Base-by-base conservation (phyloP, 164 flowering plant species). In the Vitis rupestris region DNA sequence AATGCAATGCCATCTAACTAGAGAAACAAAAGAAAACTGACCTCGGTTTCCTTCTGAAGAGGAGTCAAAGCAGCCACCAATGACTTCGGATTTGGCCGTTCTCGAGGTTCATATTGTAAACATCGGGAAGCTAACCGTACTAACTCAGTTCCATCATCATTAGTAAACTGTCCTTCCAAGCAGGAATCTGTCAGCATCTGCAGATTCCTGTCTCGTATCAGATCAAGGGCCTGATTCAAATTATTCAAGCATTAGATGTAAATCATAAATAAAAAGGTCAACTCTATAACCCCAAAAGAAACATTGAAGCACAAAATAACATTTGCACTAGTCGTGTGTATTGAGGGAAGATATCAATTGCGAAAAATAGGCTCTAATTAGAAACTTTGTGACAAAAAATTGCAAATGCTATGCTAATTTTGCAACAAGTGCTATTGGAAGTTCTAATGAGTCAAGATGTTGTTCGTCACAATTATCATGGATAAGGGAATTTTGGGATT, bases 41-140 rank as follows among this genome's bases (percentile, higher is more conserved):
- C 91, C 75, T 85, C 89, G 54, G 81, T 74, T 72, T 86, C 87
- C 67, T 80, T 87, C 75, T 84, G 91, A 64, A 87, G 82, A 70
- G 87, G 83, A 54, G 76, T 74, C 79, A 87, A 80, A 50, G 89
- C 80, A 62, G 89, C 64, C 16, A 87, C 83, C 30, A 87, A 69
- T 10, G 83, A 80, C 74, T 83, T 84, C 52, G 83, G 59, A 62
- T 83, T 86, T 59, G 91, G 89, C 5, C 91, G 79, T 70, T 87
- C 89, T 72, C 84, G 81, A 16, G 87, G 87, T 70, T 86, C 89
- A 72, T 82, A 82, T 70, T 87, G 89, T 53, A 87, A 72, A 75
- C 91, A 87, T 15, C 82, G 82, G 10, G 91, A 86, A 65, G 87
- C 91, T 65, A 86, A 78, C 17, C 86, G 85, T 55, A 87, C 83